A percentile compares a stretch with the other conserved stretches of the same genome.
phyloP scores from a whole-genome alignment of 1,284 basidiomycete species.

The Schizophyllum amplum region DNA sequence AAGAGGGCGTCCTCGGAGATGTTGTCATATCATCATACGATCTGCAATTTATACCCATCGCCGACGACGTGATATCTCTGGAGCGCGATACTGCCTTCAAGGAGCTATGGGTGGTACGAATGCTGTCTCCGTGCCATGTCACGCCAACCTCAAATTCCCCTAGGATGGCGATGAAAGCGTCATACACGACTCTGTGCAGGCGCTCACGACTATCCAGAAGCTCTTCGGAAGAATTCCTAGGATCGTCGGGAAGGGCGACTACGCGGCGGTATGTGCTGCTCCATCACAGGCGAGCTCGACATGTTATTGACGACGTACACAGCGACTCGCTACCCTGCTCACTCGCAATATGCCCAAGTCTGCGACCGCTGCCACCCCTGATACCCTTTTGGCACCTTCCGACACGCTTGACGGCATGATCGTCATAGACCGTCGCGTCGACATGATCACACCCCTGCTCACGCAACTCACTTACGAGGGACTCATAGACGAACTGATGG shows the following conservation, averaged over 20 bases:
- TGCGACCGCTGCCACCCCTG: conserved; percentile 26
- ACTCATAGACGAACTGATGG: conserved; percentile 90
- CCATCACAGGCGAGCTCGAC: too few species aligned
- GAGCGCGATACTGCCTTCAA: conserved; percentile 80
- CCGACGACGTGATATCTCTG: conserved; percentile 84
- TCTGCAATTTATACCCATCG: conserved; percentile 88
- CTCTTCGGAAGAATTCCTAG: conserved; percentile 89
- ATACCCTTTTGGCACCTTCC: conserved; percentile 33
- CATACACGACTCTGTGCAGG: conserved; percentile 84
- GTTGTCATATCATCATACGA: conserved; percentile 82
- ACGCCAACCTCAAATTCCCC: not conserved
- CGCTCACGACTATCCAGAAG: conserved; percentile 79
- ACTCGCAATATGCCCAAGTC: conserved; percentile 47
- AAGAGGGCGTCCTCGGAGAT: conserved; percentile 89
- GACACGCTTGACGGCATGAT: conserved; percentile 81
- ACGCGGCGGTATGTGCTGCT: conserved; percentile 61
- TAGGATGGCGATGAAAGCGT: conserved; percentile 93
- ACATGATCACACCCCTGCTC: conserved; percentile 92
- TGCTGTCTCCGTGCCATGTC: conserved; percentile 2
- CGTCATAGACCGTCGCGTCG: conserved; percentile 86
- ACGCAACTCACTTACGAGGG: conserved; percentile 98
- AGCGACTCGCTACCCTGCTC: conserved; percentile 76
- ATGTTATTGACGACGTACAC: conserved; percentile 3
- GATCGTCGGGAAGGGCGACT: conserved; percentile 90
- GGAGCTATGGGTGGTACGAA: conserved; percentile 77